Percentiles rank a stretch among this genome's conserved stretches.
Conservation (phyloP, 2,329 filamentous ascomycete species). For the Fusarium protoensiforme region DNA sequence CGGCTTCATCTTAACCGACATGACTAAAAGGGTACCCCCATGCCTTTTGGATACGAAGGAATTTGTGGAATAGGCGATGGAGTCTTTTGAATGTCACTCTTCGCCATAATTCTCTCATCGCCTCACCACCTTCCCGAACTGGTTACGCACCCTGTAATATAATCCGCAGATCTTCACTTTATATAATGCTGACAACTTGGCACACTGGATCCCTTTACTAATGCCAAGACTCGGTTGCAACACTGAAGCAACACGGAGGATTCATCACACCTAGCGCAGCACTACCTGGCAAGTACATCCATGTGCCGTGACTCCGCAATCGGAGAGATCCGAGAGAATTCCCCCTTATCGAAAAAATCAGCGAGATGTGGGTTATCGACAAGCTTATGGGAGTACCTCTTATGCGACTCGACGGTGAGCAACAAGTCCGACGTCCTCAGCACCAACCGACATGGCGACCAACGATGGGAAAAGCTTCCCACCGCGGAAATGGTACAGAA, state of each 20-base stretch:
- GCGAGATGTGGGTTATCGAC: not conserved
- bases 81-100: not conserved
- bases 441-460: constrained; percentile 33
- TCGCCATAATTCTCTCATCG: not conserved
- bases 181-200: not conserved
- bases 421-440: not conserved
- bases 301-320: not conserved
- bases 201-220: not conserved
- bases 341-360: not conserved
- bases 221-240: not conserved
- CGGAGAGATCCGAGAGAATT: not conserved
- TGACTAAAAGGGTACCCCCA: not conserved
- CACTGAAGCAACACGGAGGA: not conserved
- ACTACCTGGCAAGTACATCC: not conserved
- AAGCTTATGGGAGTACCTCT: not conserved
- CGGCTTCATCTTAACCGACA: not conserved
- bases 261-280: not conserved
- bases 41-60: not conserved
- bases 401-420: not conserved
- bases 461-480: constrained; percentile 40
- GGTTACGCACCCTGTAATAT: not conserved
- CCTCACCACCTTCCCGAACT: not conserved
- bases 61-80: not conserved
- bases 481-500: constrained; percentile 46
- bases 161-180: not conserved